A percentile compares a stretch with the other conserved stretches of the same genome.
Conservation (phyloP, 2,329 filamentous ascomycete species). For the Cladosporium cucumerinum region DNA sequence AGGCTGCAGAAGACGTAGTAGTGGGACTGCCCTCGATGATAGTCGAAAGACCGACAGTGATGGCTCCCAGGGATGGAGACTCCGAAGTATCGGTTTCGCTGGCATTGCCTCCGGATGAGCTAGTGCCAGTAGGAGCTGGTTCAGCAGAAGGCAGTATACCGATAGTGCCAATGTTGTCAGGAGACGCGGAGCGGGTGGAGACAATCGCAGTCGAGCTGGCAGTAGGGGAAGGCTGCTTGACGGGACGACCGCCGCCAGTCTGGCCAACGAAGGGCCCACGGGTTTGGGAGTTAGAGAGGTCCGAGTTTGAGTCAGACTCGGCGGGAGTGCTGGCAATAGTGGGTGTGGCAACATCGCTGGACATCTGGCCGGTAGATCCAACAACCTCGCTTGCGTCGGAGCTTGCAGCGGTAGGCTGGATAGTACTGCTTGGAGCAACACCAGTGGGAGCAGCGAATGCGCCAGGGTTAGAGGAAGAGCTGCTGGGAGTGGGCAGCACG, state of each 20-base stretch:
- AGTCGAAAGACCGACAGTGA: constrained; percentile 35
- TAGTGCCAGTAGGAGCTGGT: neutral
- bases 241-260: constrained; percentile 16
- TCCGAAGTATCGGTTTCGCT: constrained; percentile 11
- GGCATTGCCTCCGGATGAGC: constrained; percentile 4
- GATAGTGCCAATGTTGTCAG: constrained; percentile 21
- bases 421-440: constrained; percentile 1
- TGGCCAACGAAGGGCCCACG: constrained; percentile 13
- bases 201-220: constrained; percentile 2
- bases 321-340: neutral
- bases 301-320: neutral
- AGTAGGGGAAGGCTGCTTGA: constrained; percentile 4
- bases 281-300: neutral
- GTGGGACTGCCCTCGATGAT: constrained; percentile 25
- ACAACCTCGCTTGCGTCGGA: neutral
- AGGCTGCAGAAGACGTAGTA: constrained; percentile 13
- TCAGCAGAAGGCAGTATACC: constrained; percentile 25
- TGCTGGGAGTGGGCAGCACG: neutral
- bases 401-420: constrained; percentile 4
- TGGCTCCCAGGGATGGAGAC: constrained; percentile 23
- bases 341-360: neutral
- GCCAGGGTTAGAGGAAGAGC: neutral
- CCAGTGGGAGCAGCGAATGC: constrained; percentile 6
- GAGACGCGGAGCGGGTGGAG: constrained; percentile 5
- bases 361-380: neutral